Conservation (phyloP, 2,329 filamentous ascomycete species). For the Trichoderma harzianum region DNA sequence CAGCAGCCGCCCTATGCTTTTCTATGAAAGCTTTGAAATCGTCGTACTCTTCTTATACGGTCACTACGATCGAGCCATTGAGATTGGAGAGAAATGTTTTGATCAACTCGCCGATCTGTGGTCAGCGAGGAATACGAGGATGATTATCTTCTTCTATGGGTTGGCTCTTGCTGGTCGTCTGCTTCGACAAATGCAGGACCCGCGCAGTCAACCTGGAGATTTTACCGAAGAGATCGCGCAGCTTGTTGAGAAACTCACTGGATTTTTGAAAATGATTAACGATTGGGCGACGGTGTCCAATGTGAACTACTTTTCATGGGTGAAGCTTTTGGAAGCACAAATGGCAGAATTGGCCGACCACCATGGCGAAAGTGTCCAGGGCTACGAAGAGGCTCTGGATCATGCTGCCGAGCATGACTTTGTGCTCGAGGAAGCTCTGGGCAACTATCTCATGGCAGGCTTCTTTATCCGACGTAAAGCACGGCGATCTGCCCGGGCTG, state of each 20-base stretch:
- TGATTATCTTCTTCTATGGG: conserved; percentile 59
- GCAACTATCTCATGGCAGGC: conserved; percentile 70
- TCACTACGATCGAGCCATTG: conserved; percentile 57
- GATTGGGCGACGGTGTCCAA: conserved; percentile 62
- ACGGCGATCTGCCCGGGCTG: conserved; percentile 64
- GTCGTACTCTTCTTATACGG: conserved; percentile 62
- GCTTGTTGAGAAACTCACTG: conserved; percentile 51
- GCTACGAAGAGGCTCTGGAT: conserved; percentile 70
- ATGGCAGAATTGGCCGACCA: conserved; percentile 59
- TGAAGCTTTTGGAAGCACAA: conserved; percentile 65
- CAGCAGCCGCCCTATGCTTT: conserved; percentile 59
- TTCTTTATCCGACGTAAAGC: conserved; percentile 64
- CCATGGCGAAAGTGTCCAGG: conserved; percentile 55
- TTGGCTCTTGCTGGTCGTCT: conserved; percentile 53
- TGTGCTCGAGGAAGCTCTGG: conserved; percentile 67
- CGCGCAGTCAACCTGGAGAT: conserved; percentile 41
- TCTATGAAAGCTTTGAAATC: conserved; percentile 67
- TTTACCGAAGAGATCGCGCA: conserved; percentile 43
- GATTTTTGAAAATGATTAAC: conserved; percentile 58
- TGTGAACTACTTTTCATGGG: conserved; percentile 70
- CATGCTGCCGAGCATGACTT: conserved; percentile 67
- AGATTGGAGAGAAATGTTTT: conserved; percentile 51
- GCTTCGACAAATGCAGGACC: conserved; percentile 48
- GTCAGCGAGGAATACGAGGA: conserved; percentile 57
- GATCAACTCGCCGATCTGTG: conserved; percentile 50